Base-by-base conservation (phyloP, 1,139 yeast genomes). In the Blastobotrys indianensis region DNA sequence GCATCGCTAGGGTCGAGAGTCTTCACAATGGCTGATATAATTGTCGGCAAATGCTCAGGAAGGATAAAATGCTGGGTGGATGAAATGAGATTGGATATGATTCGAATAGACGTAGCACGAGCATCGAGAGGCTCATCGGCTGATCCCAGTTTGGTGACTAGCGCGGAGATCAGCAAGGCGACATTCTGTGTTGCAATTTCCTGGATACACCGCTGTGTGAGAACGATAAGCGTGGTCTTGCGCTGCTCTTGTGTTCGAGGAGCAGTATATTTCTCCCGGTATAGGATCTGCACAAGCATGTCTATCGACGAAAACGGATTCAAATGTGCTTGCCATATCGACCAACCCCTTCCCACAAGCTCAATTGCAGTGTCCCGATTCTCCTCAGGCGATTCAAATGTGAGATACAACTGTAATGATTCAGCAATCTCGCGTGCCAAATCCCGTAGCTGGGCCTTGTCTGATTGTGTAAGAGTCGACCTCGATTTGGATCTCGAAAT, bases 331-430 rank as follows among this genome's bases (percentile, higher is more conserved):
- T 59, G 60, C 61, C 61, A 58, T 3, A 52, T 32, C 12, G 42
- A 45, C 63, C 63, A 59, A 11, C 56, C 54, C 28, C 45, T 48
- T n/a, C 62, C 62, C 29, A 59, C 54, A n/a, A 59, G 48, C 41
- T 53, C 53, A 20, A 57, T 49, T 1, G 61, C 59, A 1, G 53
- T 47, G 17, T 48, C 51, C 3, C 54, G 48, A n/a, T 46, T 34
- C 15, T 31, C 20, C 5, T 40, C 38, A 1, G 56, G 58, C 2
- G 59, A 44, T 1, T 44, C 53, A 2, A 46, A 50, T 1, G 54
- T 41, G 3, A 57, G 47, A 32, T 47, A 55, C 31, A 56, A 13
- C 48, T 55, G 57, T 23, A 57, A 39, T 7, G 60, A 56, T 17
- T 56, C 57, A 6, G 56, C 49, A 3, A 53, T 45, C 23, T 49